Conservation (phyloP, 2,329 filamentous ascomycete species). For the Penicillium hordei region DNA sequence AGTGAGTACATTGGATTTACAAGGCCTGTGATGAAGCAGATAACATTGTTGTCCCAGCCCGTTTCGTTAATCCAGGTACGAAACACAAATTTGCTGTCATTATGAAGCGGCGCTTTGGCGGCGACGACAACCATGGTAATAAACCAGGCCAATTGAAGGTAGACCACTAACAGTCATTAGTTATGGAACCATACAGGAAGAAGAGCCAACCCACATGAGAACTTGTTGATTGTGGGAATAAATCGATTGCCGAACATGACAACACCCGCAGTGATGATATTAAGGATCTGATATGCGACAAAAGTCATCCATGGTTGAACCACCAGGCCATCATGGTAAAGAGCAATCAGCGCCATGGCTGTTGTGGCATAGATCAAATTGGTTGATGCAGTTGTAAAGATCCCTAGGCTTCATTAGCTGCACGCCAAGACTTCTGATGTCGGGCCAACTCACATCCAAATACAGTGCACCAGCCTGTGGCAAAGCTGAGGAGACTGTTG, state of each 20-base stretch:
- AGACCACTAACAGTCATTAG: slow-evolving; percentile 34
- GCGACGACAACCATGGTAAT: slow-evolving; percentile 51
- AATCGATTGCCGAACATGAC: slow-evolving; percentile 52
- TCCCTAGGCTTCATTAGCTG: slow-evolving; percentile 34
- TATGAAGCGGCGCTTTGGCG: slow-evolving; percentile 49
- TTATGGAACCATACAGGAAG: neutral
- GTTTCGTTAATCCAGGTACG: slow-evolving; percentile 55
- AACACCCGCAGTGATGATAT: slow-evolving; percentile 45
- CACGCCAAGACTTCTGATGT: neutral
- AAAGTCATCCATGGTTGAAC: slow-evolving; percentile 53
- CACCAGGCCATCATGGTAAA: slow-evolving; percentile 43
- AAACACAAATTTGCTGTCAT: slow-evolving; percentile 52
- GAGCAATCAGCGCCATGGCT: slow-evolving; percentile 45
- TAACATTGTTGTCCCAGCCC: slow-evolving; percentile 52
- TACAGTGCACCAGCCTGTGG: slow-evolving; percentile 48
- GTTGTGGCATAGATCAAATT: slow-evolving; percentile 48
- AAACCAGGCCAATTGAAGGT: slow-evolving; percentile 51
- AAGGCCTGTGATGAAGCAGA: slow-evolving; percentile 54
- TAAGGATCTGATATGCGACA: slow-evolving; percentile 41
- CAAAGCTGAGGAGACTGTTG: slow-evolving; percentile 46
- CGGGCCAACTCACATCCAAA: slow-evolving; percentile 35
- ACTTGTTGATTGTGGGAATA: slow-evolving; percentile 48
- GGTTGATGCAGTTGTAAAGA: slow-evolving; percentile 48
- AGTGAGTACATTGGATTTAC: slow-evolving; percentile 52
- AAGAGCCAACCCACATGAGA: slow-evolving; percentile 35